Evolutionary conservation across 176 grass and related monocot genomes (phyloP).

Genomic region (Thinopyrum elongatum): DNA sequence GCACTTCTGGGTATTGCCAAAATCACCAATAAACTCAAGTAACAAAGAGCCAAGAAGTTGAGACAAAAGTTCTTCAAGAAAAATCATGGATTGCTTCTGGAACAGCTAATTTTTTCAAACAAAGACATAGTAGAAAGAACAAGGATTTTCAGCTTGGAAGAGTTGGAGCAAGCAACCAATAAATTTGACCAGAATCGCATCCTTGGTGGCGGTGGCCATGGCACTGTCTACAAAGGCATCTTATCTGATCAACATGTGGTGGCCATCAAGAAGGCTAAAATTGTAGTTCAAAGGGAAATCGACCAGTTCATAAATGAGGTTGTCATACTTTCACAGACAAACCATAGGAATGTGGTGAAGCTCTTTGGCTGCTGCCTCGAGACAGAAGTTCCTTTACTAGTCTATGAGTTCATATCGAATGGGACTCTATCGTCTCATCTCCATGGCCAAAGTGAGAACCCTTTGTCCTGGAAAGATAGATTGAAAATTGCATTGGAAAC

Average conservation of each 20-base stretch:
- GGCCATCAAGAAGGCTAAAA: slow-evolving; percentile 58
- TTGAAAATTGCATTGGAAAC: slow-evolving; percentile 44
- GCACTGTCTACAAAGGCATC: slow-evolving; percentile 46
- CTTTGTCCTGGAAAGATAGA: slow-evolving; percentile 44
- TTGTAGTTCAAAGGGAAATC: slow-evolving; percentile 44
- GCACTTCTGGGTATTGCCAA: slow-evolving; percentile 14
- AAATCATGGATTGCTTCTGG: slow-evolving; percentile 52
- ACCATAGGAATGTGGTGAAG: slow-evolving; percentile 50
- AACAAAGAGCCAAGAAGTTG: slow-evolving; percentile 14
- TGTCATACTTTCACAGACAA: slow-evolving; percentile 59
- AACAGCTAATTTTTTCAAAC: slow-evolving; percentile 43
- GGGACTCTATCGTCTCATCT: slow-evolving; percentile 40
- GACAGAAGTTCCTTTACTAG: slow-evolving; percentile 47
- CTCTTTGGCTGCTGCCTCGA: slow-evolving; percentile 44
- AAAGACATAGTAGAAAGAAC: slow-evolving; percentile 36
- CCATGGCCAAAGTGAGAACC: background rate
- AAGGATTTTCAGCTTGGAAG: slow-evolving; percentile 52
- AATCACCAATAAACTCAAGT: slow-evolving; percentile 26
- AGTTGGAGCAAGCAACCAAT: slow-evolving; percentile 45
- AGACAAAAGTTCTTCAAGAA: slow-evolving; percentile 37
- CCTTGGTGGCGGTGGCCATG: slow-evolving; percentile 36
- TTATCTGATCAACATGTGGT: slow-evolving; percentile 48
- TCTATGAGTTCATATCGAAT: slow-evolving; percentile 57
- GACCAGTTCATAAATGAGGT: slow-evolving; percentile 60
- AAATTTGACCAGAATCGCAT: slow-evolving; percentile 49